Conservation (phyloP, 2,329 filamentous ascomycete genomes). For the Fusarium haematococcum region DNA sequence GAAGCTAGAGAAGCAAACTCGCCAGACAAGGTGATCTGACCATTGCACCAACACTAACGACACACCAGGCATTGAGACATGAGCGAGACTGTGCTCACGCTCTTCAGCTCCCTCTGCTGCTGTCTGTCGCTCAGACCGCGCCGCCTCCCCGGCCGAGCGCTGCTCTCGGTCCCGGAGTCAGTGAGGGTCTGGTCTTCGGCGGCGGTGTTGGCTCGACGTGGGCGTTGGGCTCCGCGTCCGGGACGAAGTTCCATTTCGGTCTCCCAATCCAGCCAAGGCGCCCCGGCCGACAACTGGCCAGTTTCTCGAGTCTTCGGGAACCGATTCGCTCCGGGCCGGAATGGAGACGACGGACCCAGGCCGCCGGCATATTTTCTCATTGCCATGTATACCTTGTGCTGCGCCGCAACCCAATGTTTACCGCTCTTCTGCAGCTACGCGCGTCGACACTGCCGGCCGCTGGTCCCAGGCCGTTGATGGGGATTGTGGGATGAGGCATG, state of each 20-base stretch:
- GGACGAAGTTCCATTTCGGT: slow-evolving; percentile 9
- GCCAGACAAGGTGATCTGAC: slow-evolving; percentile 27
- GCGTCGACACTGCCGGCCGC: slow-evolving; percentile 21
- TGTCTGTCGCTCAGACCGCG: not conserved
- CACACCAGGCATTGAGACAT: not conserved
- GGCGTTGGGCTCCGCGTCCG: slow-evolving; percentile 3
- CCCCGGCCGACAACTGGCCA: slow-evolving; percentile 12
- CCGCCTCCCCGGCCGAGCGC: slow-evolving; percentile 2
- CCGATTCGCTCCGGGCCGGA: slow-evolving; percentile 28
- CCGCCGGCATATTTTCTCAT: slow-evolving; percentile 11
- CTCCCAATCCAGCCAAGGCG: slow-evolving; percentile 5
- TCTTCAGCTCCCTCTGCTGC: not conserved
- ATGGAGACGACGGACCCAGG: slow-evolving; percentile 10
- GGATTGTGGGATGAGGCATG: not conserved
- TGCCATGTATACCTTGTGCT: slow-evolving; percentile 3
- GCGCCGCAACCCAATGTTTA: slow-evolving; percentile 12
- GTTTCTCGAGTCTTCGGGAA: slow-evolving; percentile 7
- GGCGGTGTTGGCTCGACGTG: slow-evolving; percentile 1
- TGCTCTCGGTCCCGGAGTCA: slow-evolving; percentile 9
- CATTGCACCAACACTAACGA: slow-evolving; percentile 14
- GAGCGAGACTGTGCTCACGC: not conserved
- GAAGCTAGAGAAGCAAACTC: slow-evolving; percentile 19
- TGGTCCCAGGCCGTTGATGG: slow-evolving; percentile 10
- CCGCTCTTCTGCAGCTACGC: slow-evolving; percentile 19
- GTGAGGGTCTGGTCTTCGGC: slow-evolving; percentile 8